These are phyloP conservation scores for Xerocomus minutiporus DNA, from an alignment of 1,284 basidiomycete genomes.

Conservation along the genomic window DNA sequence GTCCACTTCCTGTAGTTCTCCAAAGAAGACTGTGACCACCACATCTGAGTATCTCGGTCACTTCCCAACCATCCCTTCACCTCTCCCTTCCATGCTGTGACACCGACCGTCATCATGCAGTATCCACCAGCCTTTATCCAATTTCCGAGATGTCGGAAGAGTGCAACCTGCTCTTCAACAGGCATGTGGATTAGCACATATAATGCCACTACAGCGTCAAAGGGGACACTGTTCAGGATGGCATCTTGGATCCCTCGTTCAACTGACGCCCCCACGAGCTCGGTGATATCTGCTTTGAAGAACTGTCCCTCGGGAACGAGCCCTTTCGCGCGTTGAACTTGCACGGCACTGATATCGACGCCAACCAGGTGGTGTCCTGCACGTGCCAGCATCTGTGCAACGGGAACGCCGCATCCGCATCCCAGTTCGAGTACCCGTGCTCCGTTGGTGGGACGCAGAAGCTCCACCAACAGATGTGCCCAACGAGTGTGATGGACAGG, in stretches of 20 bases:
- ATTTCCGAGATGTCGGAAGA: constrained; percentile 18
- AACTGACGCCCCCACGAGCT: neutral
- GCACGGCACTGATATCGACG: constrained; percentile 6
- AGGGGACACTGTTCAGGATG: neutral
- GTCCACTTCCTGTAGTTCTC: constrained; percentile 8
- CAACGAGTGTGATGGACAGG: constrained; percentile 1
- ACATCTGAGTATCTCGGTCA: constrained; percentile 3
- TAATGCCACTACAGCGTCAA: constrained; percentile 5
- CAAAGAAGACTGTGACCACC: constrained; percentile 7
- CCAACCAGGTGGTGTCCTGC: constrained; percentile 10
- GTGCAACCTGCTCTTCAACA: constrained; percentile 7
- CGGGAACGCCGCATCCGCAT: constrained; percentile 13
- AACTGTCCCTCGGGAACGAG: constrained; percentile 8
- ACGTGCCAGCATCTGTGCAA: neutral
- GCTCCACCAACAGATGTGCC: constrained; percentile 2
- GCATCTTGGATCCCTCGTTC: neutral
- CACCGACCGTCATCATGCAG: constrained; percentile 11
- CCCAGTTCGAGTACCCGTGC: constrained; percentile 8
- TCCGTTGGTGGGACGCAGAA: neutral
- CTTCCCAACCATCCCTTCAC: constrained; percentile 1
- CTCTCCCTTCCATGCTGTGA: constrained; percentile 4
- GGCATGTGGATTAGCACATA: constrained; percentile 8
- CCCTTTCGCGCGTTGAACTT: constrained; percentile 9
- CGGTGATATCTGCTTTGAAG: constrained; percentile 7
- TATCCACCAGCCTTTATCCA: constrained; percentile 11